These are phyloP conservation scores for Moesziomyces globuligerus DNA, from an alignment of 1,284 basidiomycete species.

Conservation along the genomic window DNA sequence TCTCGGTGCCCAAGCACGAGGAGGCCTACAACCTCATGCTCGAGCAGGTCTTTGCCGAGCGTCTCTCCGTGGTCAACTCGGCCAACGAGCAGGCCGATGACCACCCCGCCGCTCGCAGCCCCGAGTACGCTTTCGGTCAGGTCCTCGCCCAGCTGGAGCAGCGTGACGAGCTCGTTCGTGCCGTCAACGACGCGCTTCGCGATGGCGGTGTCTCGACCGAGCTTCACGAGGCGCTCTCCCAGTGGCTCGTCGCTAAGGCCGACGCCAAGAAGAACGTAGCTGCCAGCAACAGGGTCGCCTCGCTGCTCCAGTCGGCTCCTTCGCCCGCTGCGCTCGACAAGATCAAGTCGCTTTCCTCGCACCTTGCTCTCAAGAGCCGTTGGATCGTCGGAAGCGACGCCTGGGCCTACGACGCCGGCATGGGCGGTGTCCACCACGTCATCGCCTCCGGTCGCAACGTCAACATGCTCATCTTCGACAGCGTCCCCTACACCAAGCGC, in stretches of 20 bases:
- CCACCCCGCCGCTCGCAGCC: conserved; percentile 76
- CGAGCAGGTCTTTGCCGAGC: conserved; percentile 80
- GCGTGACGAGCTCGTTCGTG: conserved; percentile 55
- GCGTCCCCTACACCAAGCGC: conserved; percentile 83
- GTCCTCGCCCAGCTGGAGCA: conserved; percentile 78
- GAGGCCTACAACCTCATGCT: conserved; percentile 90
- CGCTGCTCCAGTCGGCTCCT: conserved; percentile 74
- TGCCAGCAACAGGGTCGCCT: conserved; percentile 43
- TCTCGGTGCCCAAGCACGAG: conserved; percentile 81
- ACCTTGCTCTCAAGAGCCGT: conserved; percentile 67
- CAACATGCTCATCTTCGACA: conserved; percentile 96
- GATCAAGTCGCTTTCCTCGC: conserved; percentile 51
- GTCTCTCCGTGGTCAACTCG: conserved; percentile 82
- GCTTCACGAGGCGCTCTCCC: conserved; percentile 53
- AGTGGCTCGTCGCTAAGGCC: conserved; percentile 51
- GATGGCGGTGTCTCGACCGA: conserved; percentile 48
- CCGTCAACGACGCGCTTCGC: conserved; percentile 55
- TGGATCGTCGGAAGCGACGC: conserved; percentile 99
- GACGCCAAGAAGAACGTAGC: conserved; percentile 51
- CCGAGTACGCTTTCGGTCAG: conserved; percentile 92
- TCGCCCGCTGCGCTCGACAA: conserved; percentile 55
- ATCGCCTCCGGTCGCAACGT: conserved; percentile 89
- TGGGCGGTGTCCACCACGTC: conserved; percentile 94
- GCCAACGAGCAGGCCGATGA: conserved; percentile 50
- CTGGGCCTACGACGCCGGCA: conserved; percentile 95